A percentile compares a stretch with the other conserved stretches of the same genome.
Evolutionary conservation across 2,329 filamentous ascomycete genomes (phyloP).

Genomic region (Trichoderma cornu-damae): DNA sequence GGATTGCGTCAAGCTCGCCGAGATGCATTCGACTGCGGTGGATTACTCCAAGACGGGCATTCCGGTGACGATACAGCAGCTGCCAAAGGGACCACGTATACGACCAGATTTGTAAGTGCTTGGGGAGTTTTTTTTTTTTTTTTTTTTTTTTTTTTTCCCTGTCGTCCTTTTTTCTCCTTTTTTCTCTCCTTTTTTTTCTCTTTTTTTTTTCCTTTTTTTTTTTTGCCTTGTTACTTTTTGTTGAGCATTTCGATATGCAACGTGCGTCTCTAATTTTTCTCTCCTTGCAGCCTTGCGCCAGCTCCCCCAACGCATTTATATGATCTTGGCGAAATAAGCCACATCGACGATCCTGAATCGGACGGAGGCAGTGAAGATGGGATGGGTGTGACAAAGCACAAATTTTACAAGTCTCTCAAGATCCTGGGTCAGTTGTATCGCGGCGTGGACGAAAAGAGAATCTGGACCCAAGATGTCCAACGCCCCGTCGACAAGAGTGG

Average conservation of each 20-base stretch:
- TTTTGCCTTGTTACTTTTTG: background rate
- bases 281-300: slow-evolving; percentile 39
- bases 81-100: slow-evolving; percentile 38
- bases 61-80: slow-evolving; percentile 42
- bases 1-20: slow-evolving; percentile 52
- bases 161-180: background rate
- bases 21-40: slow-evolving; percentile 64
- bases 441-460: slow-evolving; percentile 64
- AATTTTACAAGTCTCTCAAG: slow-evolving; percentile 64
- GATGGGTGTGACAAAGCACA: slow-evolving; percentile 40
- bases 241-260: background rate
- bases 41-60: slow-evolving; percentile 74
- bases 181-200: too few relatives aligned
- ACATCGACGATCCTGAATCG: slow-evolving; percentile 31
- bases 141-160: background rate
- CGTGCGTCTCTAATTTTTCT: background rate
- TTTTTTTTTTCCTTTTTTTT: background rate
- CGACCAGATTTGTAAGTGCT: slow-evolving; percentile 54
- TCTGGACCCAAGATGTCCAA: slow-evolving; percentile 51
- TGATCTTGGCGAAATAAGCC: slow-evolving; percentile 40
- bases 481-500: slow-evolving; percentile 26
- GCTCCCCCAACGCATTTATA: slow-evolving; percentile 42
- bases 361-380: slow-evolving; percentile 38
- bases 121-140: too few relatives aligned
- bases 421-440: slow-evolving; percentile 67